Evolutionary conservation across 768 basidiomycete genomes (phyloP).

Genomic region (Ramaria rubella): DNA sequence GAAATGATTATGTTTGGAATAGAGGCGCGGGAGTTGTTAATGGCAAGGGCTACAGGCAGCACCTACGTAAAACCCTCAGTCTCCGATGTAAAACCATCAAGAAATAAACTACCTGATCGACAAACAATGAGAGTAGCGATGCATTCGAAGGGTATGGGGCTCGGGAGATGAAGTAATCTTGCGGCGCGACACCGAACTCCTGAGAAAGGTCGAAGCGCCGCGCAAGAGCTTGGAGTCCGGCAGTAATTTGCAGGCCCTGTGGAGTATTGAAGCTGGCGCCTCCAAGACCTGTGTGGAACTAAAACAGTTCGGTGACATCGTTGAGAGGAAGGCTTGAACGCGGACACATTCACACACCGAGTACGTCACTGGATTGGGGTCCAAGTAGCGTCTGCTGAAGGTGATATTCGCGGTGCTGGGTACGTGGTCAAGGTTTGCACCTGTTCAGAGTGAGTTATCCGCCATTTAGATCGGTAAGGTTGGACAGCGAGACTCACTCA

Average conservation of each 20-base stretch:
- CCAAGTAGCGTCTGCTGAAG: conserved; percentile 68
- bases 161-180: conserved; percentile 62
- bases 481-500: conserved; percentile 40
- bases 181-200: conserved; percentile 66
- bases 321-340: not conserved
- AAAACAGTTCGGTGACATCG: conserved; percentile 11
- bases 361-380: conserved; percentile 72
- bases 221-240: conserved; percentile 47
- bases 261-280: conserved; percentile 55
- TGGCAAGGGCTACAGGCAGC: conserved; percentile 46
- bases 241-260: conserved; percentile 45
- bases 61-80: conserved; percentile 33
- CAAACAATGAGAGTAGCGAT: conserved; percentile 54
- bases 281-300: conserved; percentile 61
- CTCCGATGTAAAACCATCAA: no score
- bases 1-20: conserved; percentile 59
- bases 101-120: conserved; percentile 41
- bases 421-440: conserved; percentile 40
- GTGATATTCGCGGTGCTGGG: conserved; percentile 40
- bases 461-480: not conserved
- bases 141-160: conserved; percentile 55
- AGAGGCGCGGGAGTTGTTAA: conserved; percentile 56
- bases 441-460: conserved; percentile 25
- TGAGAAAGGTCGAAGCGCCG: conserved; percentile 54
- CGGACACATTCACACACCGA: conserved; percentile 37